Base-by-base conservation (phyloP, 2,329 filamentous ascomycete genomes). In the Coniochaeta prunicola region DNA sequence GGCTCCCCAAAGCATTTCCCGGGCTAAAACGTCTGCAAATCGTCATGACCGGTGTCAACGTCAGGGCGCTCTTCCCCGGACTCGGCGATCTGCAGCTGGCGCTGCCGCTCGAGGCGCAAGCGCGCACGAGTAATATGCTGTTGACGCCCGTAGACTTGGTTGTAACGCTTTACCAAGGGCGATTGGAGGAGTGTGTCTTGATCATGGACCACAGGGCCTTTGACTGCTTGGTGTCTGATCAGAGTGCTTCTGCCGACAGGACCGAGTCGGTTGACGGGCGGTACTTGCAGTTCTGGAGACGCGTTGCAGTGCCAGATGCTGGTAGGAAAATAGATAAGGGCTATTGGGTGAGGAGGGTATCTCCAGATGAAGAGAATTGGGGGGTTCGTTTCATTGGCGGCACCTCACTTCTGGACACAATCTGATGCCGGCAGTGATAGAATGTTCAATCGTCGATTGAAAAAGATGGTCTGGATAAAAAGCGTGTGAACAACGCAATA, bases 281-380 rank as follows among this genome's bases (percentile, higher is more conserved):
- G 48, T 61, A 58, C 58, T 2, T 48, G 24, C 60, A 62, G 42
- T 57, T 59, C 6, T 62, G 60, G 60, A 24, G 57, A n/a, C 42
- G 57, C 10, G 53, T 61, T 15, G 5, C 33, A 4, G 33, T 42
- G 2, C 33, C 40, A 9, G 19, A 24, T 19, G 7, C 19, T 4
- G 17, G 36, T 9, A 19, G 17, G 33, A 4, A 1, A 31, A 19
- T 56, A 5, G 48, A 58, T 1, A 40, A 34, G 1, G 60, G 60
- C 24, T 62, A 62, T 28, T 62, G 60, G 60, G 38, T 62, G 1
- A 40, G 60, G 54, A 50, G 54, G 40, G 57, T 60, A n/a, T 26
- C 31, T 48, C 15, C 15, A 17, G 36, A 38, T 4, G 36, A 38
- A 8, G 17, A 38, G 36, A 38, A 38, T 17, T 38, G 36, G 36